Conservation (phyloP, 495 filamentous ascomycete genomes). For the Podospora pseudocomata region DNA sequence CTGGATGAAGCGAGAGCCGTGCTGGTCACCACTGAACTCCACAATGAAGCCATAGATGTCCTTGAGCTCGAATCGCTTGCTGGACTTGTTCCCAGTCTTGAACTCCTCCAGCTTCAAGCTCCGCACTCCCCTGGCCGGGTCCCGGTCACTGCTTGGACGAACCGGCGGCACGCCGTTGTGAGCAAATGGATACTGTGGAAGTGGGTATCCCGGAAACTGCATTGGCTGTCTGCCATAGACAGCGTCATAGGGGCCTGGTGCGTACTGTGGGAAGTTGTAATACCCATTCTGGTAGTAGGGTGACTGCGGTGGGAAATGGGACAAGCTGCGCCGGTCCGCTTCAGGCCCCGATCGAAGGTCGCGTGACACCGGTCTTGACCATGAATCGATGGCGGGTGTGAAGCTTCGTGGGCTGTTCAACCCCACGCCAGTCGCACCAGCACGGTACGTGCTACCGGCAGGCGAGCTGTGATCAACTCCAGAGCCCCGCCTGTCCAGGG, state of each 20-base stretch:
- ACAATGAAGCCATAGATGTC: conserved; percentile 88
- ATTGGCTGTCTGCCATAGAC: conserved; percentile 34
- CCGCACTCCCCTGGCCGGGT: conserved; percentile 59
- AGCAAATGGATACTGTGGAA: conserved; percentile 33
- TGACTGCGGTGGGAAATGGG: conserved; percentile 26
- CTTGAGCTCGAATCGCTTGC: conserved; percentile 81
- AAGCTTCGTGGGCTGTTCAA: conserved; percentile 59
- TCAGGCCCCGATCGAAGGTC: conserved; percentile 34
- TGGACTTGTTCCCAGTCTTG: conserved; percentile 67
- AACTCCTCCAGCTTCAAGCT: conserved; percentile 80
- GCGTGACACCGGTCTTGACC: conserved; percentile 37
- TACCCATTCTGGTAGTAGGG: conserved; percentile 25
- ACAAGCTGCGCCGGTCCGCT: conserved; percentile 27
- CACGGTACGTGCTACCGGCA: conserved; percentile 51
- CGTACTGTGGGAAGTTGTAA: conserved; percentile 24
- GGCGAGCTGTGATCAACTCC: conserved; percentile 44
- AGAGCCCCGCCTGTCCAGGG: conserved; percentile 20
- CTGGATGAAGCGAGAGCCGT: conserved; percentile 94
- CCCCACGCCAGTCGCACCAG: conserved; percentile 19
- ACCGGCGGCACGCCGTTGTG: conserved; percentile 37
- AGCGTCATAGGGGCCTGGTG: conserved; percentile 32
- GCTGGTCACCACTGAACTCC: conserved; percentile 93
- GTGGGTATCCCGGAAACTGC: conserved; percentile 33
- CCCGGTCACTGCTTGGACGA: conserved; percentile 59
- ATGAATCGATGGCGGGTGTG: conserved; percentile 35